These are phyloP conservation scores for Fraxinus americana DNA, from an alignment of 257 asterid genomes.

Conservation along the genomic window DNA sequence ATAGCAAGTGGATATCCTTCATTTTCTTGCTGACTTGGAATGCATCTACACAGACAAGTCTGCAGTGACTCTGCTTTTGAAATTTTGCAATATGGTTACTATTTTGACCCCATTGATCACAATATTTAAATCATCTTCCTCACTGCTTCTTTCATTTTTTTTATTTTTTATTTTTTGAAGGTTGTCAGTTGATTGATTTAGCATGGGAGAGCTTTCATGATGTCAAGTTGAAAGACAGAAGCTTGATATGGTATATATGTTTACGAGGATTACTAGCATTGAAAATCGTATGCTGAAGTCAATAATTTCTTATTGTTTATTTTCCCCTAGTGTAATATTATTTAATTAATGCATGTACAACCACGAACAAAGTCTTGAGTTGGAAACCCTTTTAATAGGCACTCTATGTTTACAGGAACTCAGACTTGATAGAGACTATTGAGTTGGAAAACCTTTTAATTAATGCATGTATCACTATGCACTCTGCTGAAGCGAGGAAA, in stretches of 20 bases:
- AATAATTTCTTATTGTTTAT: conserved; percentile 7
- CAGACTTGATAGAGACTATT: conserved; percentile 90
- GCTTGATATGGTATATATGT: conserved; percentile 79
- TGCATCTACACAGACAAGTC: too few species aligned
- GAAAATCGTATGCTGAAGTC: conserved; percentile 3
- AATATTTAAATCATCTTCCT: conserved; percentile 2
- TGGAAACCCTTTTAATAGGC: conserved; percentile 82
- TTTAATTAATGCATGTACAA: neutral
- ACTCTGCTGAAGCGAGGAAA: conserved; percentile 98
- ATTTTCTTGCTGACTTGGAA: neutral
- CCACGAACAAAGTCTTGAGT: conserved; percentile 94
- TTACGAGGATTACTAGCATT: conserved; percentile 6
- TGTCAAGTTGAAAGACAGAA: conserved; percentile 80
- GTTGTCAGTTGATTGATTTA: conserved; percentile 88
- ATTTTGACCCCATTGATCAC: neutral
- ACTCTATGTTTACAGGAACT: conserved; percentile 58
- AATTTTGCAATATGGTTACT: neutral
- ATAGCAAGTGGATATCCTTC: neutral
- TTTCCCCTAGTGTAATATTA: neutral
- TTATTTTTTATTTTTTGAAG: conserved; percentile 43
- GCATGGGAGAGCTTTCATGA: conserved; percentile 94
- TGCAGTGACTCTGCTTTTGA: too few species aligned
- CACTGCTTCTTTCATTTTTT: neutral
- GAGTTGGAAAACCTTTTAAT: conserved; percentile 95
- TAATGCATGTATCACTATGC: conserved; percentile 97